Percentiles rank a stretch among this genome's conserved stretches.
These are phyloP conservation scores for Actinomortierella wolfii DNA, from an alignment of 371 early-diverging fungal genomes.

Conservation along the genomic window DNA sequence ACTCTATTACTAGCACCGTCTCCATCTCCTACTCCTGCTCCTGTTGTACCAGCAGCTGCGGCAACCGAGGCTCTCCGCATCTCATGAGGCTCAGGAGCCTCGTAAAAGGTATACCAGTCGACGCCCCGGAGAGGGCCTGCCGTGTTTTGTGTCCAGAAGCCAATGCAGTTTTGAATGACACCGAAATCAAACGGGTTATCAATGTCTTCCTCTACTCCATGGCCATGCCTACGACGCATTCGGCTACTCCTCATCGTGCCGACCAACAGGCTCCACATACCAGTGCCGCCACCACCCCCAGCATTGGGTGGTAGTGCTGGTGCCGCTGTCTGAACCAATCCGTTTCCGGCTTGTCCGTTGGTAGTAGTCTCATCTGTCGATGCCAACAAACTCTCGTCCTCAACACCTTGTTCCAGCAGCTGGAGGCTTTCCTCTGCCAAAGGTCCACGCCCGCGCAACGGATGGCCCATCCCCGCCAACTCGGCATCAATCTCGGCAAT, in stretches of 20 bases:
- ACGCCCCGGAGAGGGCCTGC: slow-evolving; percentile 56
- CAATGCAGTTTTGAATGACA: slow-evolving; percentile 71
- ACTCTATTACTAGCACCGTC: too few species aligned
- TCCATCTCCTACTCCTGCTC: background rate
- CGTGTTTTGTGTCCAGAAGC: slow-evolving; percentile 76
- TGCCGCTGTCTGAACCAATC: slow-evolving; percentile 21
- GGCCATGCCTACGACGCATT: slow-evolving; percentile 12
- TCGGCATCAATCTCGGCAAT: slow-evolving; percentile 47
- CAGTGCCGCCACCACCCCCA: slow-evolving; percentile 22
- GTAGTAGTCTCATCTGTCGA: slow-evolving; percentile 29
- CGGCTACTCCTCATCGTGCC: slow-evolving; percentile 12
- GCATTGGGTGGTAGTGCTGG: slow-evolving; percentile 10
- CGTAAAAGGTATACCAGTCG: slow-evolving; percentile 66
- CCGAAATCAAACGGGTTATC: slow-evolving; percentile 75
- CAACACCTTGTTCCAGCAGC: slow-evolving; percentile 25
- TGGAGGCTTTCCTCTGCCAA: slow-evolving; percentile 41
- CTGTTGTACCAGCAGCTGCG: background rate
- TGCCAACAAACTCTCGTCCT: slow-evolving; percentile 14
- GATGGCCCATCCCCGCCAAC: slow-evolving; percentile 36
- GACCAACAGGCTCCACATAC: slow-evolving; percentile 36
- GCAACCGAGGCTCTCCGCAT: slow-evolving; percentile 15
- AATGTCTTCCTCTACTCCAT: slow-evolving; percentile 4
- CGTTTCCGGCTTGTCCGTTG: slow-evolving; percentile 34
- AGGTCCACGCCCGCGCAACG: slow-evolving; percentile 21
- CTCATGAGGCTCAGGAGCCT: slow-evolving; percentile 29